Conservation (phyloP, 768 basidiomycete species). For the Kwoniella botswanensis region DNA sequence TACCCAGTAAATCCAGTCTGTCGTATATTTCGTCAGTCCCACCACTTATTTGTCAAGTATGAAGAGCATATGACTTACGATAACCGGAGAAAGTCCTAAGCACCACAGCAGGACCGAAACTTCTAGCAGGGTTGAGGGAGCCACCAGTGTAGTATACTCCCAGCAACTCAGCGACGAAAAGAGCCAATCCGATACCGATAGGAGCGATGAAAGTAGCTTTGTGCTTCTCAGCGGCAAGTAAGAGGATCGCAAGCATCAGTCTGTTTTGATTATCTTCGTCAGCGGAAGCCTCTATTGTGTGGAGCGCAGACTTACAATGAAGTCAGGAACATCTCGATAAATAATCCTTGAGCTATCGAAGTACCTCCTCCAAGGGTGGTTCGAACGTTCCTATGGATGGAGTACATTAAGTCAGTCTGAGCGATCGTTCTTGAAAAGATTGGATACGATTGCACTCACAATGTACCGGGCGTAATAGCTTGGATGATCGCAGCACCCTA, state of each 20-base stretch:
- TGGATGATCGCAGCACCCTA: constrained; percentile 55
- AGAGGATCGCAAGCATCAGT: constrained; percentile 46
- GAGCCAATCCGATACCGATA: constrained; percentile 59
- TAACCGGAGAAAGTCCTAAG: constrained; percentile 44
- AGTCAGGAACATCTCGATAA: constrained; percentile 60
- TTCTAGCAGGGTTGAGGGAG: constrained; percentile 55
- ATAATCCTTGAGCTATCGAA: constrained; percentile 55
- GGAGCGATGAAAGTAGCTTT: constrained; percentile 61
- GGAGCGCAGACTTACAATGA: constrained; percentile 30
- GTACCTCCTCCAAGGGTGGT: constrained; percentile 51
- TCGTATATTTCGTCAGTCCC: too few species aligned
- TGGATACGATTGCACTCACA: constrained; percentile 22
- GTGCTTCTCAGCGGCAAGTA: constrained; percentile 58
- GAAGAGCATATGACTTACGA: constrained; percentile 23
- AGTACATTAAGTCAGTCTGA: too few species aligned
- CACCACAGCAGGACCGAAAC: constrained; percentile 54
- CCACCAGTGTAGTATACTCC: constrained; percentile 58
- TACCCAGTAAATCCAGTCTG: constrained; percentile 57
- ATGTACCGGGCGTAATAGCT: constrained; percentile 55
- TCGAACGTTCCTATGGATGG: constrained; percentile 26
- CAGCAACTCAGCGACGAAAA: constrained; percentile 57
- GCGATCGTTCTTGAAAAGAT: not conserved
- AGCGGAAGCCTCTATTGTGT: constrained; percentile 4
- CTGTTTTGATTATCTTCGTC: constrained; percentile 11
- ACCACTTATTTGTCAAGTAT: too few species aligned